Conservation (phyloP, 495 filamentous ascomycete genomes). For the Xylaria sp. region DNA sequence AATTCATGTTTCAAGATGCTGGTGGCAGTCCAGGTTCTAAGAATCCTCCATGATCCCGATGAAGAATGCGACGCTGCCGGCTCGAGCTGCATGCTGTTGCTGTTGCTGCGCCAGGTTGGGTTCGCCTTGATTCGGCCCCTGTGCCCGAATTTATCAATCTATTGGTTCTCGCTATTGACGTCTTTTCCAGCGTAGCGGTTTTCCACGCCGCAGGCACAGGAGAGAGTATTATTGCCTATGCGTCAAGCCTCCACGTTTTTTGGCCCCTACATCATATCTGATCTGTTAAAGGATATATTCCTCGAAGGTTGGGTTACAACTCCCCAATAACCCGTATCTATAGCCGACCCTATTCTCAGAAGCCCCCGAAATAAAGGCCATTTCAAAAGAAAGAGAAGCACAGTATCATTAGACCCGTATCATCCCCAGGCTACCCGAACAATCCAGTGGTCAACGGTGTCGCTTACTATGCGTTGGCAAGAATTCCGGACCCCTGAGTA, state of each 20-base stretch:
- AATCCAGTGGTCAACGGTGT: background rate
- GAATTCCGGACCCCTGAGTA: background rate
- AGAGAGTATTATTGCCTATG: slow-evolving; percentile 6
- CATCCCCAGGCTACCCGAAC: background rate
- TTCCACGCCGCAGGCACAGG: background rate
- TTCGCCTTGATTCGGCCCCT: slow-evolving; percentile 10
- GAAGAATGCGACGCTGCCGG: slow-evolving; percentile 23
- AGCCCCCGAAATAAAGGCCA: slow-evolving; percentile 3
- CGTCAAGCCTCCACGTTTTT: background rate
- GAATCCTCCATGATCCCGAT: slow-evolving; percentile 19
- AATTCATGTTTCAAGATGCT: slow-evolving; percentile 25
- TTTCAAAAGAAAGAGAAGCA: background rate
- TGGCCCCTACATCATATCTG: slow-evolving; percentile 6
- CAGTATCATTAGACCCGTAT: background rate
- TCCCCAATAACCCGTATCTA: background rate
- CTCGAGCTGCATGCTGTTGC: slow-evolving; percentile 17
- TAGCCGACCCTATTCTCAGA: slow-evolving; percentile 14
- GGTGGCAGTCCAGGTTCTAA: background rate
- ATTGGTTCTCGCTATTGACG: slow-evolving; percentile 16
- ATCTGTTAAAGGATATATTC: slow-evolving; percentile 6
- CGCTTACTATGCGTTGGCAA: background rate
- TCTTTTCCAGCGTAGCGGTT: background rate
- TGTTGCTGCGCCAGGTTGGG: slow-evolving; percentile 7
- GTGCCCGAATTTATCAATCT: slow-evolving; percentile 4
- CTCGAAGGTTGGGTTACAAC: slow-evolving; percentile 13